Evolutionary conservation across 2,329 filamentous ascomycete genomes (phyloP).

Genomic region (Pseudogymnoascus verrucosus): DNA sequence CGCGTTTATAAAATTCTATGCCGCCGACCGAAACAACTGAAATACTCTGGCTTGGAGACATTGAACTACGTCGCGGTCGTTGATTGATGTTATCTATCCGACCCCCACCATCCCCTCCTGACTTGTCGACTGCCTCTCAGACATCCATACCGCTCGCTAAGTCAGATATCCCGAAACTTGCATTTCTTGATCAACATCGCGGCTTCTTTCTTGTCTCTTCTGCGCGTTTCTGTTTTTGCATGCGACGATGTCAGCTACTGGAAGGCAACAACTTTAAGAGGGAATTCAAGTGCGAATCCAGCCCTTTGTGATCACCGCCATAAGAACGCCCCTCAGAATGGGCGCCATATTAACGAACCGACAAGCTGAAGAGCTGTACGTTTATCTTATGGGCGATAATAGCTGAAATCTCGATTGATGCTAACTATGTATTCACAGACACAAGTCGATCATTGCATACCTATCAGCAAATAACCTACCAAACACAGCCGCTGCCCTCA

Average conservation of each 20-base stretch:
- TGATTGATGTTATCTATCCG: conserved; percentile 7
- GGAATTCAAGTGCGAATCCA: background rate
- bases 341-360: conserved; percentile 3
- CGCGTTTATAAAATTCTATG: background rate
- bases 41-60: background rate
- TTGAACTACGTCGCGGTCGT: background rate
- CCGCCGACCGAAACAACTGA: background rate
- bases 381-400: background rate
- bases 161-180: conserved; percentile 5
- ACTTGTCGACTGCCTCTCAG: background rate
- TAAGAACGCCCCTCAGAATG: background rate
- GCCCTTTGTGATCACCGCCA: background rate
- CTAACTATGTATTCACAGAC: conserved; percentile 42
- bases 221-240: conserved; percentile 3
- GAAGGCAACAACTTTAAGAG: conserved; percentile 2
- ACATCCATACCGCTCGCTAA: conserved; percentile 8
- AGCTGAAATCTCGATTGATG: background rate
- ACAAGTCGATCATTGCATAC: conserved; percentile 92
- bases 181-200: background rate
- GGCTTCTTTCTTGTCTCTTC: background rate
- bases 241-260: background rate
- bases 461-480: conserved; percentile 65
- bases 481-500: conserved; percentile 61
- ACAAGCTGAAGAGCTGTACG: conserved; percentile 6
- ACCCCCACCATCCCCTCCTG: background rate